These are phyloP conservation scores for Trichoderma parareesei DNA, from an alignment of 495 filamentous ascomycete genomes.

Conservation along the genomic window DNA sequence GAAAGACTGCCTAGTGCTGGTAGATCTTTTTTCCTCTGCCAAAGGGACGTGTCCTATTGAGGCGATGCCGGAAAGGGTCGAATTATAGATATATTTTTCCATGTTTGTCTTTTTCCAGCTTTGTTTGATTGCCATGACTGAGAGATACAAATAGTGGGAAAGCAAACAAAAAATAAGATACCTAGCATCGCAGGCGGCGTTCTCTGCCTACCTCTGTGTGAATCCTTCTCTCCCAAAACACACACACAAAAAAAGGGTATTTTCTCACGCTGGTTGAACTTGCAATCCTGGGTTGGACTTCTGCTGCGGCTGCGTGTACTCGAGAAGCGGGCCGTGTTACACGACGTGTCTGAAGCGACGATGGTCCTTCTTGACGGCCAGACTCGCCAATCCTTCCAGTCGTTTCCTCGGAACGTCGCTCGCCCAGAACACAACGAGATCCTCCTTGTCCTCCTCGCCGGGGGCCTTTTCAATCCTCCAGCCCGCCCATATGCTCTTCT, in stretches of 20 bases:
- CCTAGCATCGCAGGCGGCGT: conserved; percentile 25
- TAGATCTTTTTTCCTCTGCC: too few species aligned
- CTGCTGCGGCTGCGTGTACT: too few species aligned
- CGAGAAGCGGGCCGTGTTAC: not conserved
- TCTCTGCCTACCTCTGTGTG: not conserved
- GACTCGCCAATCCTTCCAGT: not conserved
- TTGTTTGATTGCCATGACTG: too few species aligned
- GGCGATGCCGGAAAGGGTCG: too few species aligned
- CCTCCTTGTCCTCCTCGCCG: conserved; percentile 40
- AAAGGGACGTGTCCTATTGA: too few species aligned
- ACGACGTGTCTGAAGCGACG: not conserved
- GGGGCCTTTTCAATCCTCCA: conserved; percentile 42
- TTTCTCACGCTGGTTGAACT: too few species aligned
- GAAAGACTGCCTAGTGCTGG: too few species aligned
- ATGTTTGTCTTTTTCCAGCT: too few species aligned
- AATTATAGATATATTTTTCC: too few species aligned
- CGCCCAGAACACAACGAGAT: conserved; percentile 41
- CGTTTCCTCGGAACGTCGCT: conserved; percentile 2
- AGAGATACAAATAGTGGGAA: too few species aligned
- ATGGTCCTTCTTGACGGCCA: not conserved
- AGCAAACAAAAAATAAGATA: conserved; percentile 14
- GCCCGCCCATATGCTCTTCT: conserved; percentile 30
- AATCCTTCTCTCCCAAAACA: conserved; percentile 2
- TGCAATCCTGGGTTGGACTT: too few species aligned
- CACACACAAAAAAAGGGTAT: not conserved